These are phyloP conservation scores for Leptosphaerulina australis DNA, from an alignment of 2,329 filamentous ascomycete species.

Conservation along the genomic window DNA sequence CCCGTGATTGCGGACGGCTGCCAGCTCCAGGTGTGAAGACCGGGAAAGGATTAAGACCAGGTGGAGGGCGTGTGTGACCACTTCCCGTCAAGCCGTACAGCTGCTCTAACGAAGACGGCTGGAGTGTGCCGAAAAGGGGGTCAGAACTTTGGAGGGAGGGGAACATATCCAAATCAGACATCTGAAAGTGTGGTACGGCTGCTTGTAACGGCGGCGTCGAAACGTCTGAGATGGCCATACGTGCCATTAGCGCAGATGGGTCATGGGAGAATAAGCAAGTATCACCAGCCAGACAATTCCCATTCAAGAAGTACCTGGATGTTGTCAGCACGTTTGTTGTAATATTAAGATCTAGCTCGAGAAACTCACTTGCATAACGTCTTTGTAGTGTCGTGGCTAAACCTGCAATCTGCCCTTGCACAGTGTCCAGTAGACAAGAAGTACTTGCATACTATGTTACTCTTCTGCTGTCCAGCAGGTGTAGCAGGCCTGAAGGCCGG, in stretches of 20 bases:
- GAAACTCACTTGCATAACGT: slow-evolving; percentile 93
- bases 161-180: slow-evolving; percentile 85
- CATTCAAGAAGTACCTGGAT: slow-evolving; percentile 90
- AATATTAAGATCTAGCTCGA: not conserved
- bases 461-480: slow-evolving; percentile 76
- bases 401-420: slow-evolving; percentile 91
- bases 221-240: slow-evolving; percentile 74
- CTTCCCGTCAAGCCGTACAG: slow-evolving; percentile 47
- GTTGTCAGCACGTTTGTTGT: slow-evolving; percentile 22
- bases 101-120: slow-evolving; percentile 51
- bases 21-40: slow-evolving; percentile 60
- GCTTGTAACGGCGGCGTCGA: slow-evolving; percentile 68
- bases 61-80: slow-evolving; percentile 63
- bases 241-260: slow-evolving; percentile 82
- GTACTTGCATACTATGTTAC: slow-evolving; percentile 94
- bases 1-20: slow-evolving; percentile 77
- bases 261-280: slow-evolving; percentile 98
- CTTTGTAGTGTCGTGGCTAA: slow-evolving; percentile 93
- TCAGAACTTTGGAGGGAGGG: slow-evolving; percentile 68
- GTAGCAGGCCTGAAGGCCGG: slow-evolving; percentile 74
- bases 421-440: slow-evolving; percentile 96
- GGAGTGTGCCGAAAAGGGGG: slow-evolving; percentile 50
- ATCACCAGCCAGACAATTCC: slow-evolving; percentile 90
- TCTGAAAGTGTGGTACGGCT: slow-evolving; percentile 71
- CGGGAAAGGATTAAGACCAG: slow-evolving; percentile 69